A percentile compares a stretch with the other conserved stretches of the same genome.
Conservation (phyloP, 2,329 filamentous ascomycete genomes). For the Raffaelea arxii region DNA sequence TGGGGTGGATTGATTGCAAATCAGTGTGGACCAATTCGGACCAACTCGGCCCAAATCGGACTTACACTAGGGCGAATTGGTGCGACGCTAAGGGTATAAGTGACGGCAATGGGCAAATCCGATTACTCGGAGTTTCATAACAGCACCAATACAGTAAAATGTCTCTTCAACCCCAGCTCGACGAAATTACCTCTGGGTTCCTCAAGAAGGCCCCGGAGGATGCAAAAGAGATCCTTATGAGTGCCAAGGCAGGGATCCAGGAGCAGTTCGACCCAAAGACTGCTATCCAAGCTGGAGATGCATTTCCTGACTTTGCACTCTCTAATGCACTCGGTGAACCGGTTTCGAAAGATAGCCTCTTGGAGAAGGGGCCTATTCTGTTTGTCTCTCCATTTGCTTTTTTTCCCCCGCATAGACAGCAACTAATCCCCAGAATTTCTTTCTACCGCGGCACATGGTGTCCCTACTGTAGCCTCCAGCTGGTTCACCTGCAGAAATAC, state of each 20-base stretch:
- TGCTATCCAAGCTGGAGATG: conserved; percentile 22
- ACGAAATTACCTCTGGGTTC: neutral
- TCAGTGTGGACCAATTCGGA: too few species aligned
- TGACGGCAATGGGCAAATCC: neutral
- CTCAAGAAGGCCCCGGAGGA: conserved; percentile 4
- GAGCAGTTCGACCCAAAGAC: conserved; percentile 15
- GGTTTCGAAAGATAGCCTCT: conserved; percentile 21
- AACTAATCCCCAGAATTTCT: conserved; percentile 18
- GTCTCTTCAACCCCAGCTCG: conserved; percentile 1
- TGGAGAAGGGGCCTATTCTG: conserved; percentile 23
- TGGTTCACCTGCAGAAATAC: conserved; percentile 24
- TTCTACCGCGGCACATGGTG: conserved; percentile 39
- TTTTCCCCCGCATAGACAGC: neutral
- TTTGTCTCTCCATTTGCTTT: neutral
- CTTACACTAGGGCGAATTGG: too few species aligned
- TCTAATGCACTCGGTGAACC: conserved; percentile 22
- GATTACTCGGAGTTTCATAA: neutral
- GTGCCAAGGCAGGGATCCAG: neutral
- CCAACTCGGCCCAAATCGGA: too few species aligned
- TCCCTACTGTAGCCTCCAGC: conserved; percentile 32
- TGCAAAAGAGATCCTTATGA: neutral
- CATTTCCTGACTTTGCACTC: conserved; percentile 24
- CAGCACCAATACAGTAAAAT: conserved; percentile 1
- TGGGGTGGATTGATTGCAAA: conserved; percentile 1
- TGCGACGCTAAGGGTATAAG: too few species aligned